phyloP scores from a whole-genome alignment of 352 stramenopile species.

The Globisporangium orthogonon region DNA sequence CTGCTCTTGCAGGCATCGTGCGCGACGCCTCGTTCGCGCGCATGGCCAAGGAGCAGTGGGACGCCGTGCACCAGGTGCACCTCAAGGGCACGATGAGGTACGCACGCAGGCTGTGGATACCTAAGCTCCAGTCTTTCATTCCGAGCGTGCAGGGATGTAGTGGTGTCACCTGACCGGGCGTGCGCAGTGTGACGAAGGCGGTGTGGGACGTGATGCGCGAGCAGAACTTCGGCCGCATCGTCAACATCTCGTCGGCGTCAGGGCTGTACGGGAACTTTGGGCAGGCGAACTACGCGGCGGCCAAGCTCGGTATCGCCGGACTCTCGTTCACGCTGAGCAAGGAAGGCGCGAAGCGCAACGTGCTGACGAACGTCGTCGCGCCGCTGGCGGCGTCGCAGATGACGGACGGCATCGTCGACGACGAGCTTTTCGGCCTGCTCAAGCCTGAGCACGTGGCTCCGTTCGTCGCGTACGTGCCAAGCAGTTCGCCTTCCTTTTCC shows the following conservation, averaged over 20 bases:
- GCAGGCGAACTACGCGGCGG: conserved; percentile 87
- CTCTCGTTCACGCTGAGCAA: conserved; percentile 90
- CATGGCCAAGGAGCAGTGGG: conserved; percentile 88
- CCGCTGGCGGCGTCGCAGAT: conserved; percentile 84
- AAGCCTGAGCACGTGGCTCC: conserved; percentile 88
- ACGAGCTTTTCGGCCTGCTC: conserved; percentile 76
- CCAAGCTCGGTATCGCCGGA: conserved; percentile 91
- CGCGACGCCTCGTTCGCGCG: conserved; percentile 87
- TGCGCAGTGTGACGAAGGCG: conserved; percentile 80
- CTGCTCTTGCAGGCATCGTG: conserved; percentile 90
- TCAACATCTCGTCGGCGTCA: conserved; percentile 35
- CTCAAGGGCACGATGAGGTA: conserved; percentile 38
- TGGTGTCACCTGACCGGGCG: conserved; percentile 10
- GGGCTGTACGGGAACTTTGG: conserved; percentile 89
- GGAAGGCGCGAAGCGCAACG: conserved; percentile 76
- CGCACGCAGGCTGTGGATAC: too few relatives aligned
- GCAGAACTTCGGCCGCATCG: conserved; percentile 86
- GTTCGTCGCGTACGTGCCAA: conserved; percentile 53
- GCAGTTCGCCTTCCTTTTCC: too few relatives aligned
- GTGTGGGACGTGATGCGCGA: conserved; percentile 87
- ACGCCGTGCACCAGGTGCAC: conserved; percentile 79
- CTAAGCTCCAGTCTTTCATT: too few relatives aligned
- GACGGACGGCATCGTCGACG: conserved; percentile 80
- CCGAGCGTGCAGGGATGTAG: too few relatives aligned
- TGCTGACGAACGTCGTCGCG: conserved; percentile 87